Percentiles rank a stretch among this genome's conserved stretches.
Evolutionary conservation across 495 filamentous ascomycete genomes (phyloP).

Genomic region (Aspergillus biplanus): DNA sequence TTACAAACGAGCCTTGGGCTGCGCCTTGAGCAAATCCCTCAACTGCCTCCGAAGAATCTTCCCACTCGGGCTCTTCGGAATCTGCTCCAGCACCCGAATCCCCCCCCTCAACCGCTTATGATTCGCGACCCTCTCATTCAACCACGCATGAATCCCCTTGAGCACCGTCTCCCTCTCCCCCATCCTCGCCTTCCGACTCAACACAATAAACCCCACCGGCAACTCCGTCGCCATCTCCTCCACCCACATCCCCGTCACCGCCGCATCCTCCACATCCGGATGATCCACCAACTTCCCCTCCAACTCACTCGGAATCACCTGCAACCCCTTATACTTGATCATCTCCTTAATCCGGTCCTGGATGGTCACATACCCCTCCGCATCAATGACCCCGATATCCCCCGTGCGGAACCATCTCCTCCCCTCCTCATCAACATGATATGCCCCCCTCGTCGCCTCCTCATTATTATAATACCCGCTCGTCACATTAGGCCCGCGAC

Average conservation of each 20-base stretch:
- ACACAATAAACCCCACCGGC: neutral
- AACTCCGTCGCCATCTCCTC: slow-evolving; percentile 10
- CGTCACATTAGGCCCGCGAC: slow-evolving; percentile 8
- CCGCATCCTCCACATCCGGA: slow-evolving; percentile 8
- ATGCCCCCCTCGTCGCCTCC: neutral
- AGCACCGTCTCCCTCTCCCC: neutral
- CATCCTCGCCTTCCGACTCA: neutral
- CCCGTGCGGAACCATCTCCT: slow-evolving; percentile 3
- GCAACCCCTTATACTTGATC: slow-evolving; percentile 11
- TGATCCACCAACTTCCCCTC: slow-evolving; percentile 7
- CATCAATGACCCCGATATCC: neutral
- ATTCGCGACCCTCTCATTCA: slow-evolving; percentile 6
- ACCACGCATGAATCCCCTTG: neutral
- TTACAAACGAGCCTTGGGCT: neutral
- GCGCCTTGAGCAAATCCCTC: neutral
- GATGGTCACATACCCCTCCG: neutral
- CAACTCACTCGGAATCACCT: slow-evolving; percentile 8
- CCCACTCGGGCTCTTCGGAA: slow-evolving; percentile 10
- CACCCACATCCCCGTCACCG: slow-evolving; percentile 4
- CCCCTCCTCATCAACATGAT: neutral
- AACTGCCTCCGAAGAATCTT: slow-evolving; percentile 5
- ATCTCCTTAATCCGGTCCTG: slow-evolving; percentile 11
- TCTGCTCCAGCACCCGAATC: neutral
- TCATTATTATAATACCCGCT: slow-evolving; percentile 7
- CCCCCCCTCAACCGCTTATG: slow-evolving; percentile 4